Base-by-base conservation (phyloP, 805 yeast genomes). In the Clavispora carvajalis region DNA sequence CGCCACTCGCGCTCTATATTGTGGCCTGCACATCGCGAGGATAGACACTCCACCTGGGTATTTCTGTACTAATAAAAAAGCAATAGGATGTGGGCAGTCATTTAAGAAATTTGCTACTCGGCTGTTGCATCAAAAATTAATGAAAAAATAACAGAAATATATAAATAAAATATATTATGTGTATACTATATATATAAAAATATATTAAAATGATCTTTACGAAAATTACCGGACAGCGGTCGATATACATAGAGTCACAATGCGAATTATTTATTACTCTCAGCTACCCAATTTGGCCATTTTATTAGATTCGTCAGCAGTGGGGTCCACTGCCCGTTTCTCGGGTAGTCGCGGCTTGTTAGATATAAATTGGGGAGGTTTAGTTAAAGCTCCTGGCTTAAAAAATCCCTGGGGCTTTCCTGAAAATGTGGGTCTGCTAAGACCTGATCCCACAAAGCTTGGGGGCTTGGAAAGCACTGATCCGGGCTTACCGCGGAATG, bases 341-440 rank as follows among this genome's bases (percentile, higher is more conserved):
- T 45, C 49, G 2, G 33, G 33, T 2, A 17, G 15, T 33, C 38
- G 43, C 2, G 65, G 63, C 43, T 66, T 68, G 38, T 58, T 65
- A 7, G 70, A 56, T 12, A 62, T 45, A 39, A 66, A 66, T 46
- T 60, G 63, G 4, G 72, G 71, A 6, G 72, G 71, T 40, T 57
- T 54, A 10, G 60, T 48, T 39, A 65, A 52, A 12, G 53, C 46
- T 9, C 63, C 61, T 10, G 65, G 63, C 41, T 63, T 61, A n/a
- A 59, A 51, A 36, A 55, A 56, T 18, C 59, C 48, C 25, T 48
- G 59, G 1, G 64, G 63, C 34, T 53, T 55, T 11, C 58, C 52
- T 15, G 48, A 46, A 22, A 48, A 54, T 9, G 63, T 50, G 5
- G 67, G 62, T 8, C 61, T 49, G 6, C 59, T 54, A 25, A 58